Evolutionary conservation across 352 stramenopile genomes (phyloP), one percentile per base, ranked within the genome.

Genomic region (Paralagenidium karlingii): DNA sequence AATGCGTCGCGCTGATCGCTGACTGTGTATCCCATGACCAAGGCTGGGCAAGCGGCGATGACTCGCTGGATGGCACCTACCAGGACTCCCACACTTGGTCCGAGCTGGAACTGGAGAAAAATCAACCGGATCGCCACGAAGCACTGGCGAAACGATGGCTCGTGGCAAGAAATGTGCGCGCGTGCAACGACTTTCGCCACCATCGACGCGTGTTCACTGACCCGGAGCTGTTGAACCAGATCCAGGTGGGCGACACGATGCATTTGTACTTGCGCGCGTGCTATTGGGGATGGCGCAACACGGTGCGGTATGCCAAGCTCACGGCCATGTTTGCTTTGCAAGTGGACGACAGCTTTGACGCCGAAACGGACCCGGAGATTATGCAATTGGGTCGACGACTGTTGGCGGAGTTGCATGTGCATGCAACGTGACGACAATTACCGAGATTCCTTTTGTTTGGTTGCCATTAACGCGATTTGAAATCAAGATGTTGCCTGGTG

Each of bases 11-110:
- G n/a, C n/a, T n/a, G n/a, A n/a, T n/a, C n/a, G n/a, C n/a, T n/a
- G n/a, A n/a, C n/a, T n/a, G n/a, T n/a, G n/a, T n/a, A n/a, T 85
- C 74, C 2, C 70, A 75, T 26, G 74, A 88, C 38, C 74, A 88
- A 40, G 74, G 70, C 11, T 88, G 74, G 74, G 70, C 74, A 12
- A 65, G 47, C 3, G 47, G 60, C 20, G 49, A 50, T n/a, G 38
- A 34, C 7, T 55, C 64, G 45, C 40, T 68, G 24, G 74, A 84
- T 16, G 55, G 60, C 10, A 82, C 70, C 15, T 88, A 88, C 41
- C 34, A 51, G 2, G 43, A 25, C 10, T 77, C 66, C 7, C 69
- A 47, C 18, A 85, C 74, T n/a, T 88, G 74, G 74, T 55, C 44
- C 18, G 70, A 88, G 31, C 39, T 88, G 11, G 57, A 43, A 1